Percentiles rank a stretch among this genome's conserved stretches.
phyloP scores from a whole-genome alignment of 305 asterid species.

The Solanum hybrid region DNA sequence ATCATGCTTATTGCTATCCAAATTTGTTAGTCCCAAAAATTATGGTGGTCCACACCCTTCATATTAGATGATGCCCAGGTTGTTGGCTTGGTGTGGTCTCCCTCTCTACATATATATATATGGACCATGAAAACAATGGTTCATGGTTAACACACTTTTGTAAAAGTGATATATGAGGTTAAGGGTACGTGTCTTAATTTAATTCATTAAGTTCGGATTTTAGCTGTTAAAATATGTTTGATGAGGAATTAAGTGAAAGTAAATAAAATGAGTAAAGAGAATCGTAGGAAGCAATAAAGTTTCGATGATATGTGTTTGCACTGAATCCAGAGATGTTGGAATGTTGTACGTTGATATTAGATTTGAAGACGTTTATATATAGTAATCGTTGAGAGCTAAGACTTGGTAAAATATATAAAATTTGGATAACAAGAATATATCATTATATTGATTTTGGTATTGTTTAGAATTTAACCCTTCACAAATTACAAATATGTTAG shows the following conservation, averaged over 20 bases:
- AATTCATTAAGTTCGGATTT: background rate
- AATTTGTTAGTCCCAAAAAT: background rate
- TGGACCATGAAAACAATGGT: background rate
- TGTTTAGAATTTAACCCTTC: background rate
- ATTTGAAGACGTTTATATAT: background rate
- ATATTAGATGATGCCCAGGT: background rate
- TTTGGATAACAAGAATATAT: background rate
- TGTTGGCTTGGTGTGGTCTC: background rate
- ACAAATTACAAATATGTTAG: no score
- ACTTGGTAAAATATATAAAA: background rate
- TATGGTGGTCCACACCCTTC: background rate
- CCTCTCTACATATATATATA: background rate
- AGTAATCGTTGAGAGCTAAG: background rate
- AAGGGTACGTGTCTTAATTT: background rate
- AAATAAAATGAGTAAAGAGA: background rate
- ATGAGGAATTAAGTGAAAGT: background rate
- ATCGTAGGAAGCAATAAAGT: background rate
- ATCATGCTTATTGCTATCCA: background rate
- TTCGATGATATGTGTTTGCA: background rate
- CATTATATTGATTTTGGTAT: background rate
- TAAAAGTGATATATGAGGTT: background rate
- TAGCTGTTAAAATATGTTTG: background rate
- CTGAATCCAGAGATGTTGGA: background rate
- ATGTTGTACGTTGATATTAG: background rate
- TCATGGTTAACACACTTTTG: background rate